Evolutionary conservation across 2,329 filamentous ascomycete genomes (phyloP), one percentile per base, ranked within the genome.

Genomic region (Alternaria alternata): DNA sequence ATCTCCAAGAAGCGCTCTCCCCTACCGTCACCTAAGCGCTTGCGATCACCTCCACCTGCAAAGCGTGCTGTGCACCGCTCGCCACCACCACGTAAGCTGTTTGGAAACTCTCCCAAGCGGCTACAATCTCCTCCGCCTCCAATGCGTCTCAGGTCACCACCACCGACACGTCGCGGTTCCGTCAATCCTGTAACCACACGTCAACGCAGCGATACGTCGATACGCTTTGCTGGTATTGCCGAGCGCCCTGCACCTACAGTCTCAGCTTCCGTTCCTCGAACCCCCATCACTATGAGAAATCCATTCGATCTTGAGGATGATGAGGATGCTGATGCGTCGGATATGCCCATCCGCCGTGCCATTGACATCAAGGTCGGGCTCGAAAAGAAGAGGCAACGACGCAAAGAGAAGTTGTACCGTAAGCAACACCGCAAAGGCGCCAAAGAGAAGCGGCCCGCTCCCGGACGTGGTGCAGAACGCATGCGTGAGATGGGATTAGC

Each of bases 321-420:
- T 38, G 57, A 56, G 36, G 76, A 79, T 48, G 77, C 72, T 12
- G 76, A 74, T 11, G 71, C 75, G n/a, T 75, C 75, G 6, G 78
- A 79, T 38, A 81, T 88, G 42, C 93, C 95, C 65, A 87, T 92
- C 9, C 91, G 95, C 64, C 93, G 93, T n/a, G 94, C 95, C 36
- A 96, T 99, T 68, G 95, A 98, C 79, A 99, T 97, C 79, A 96
- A 97, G 78, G 69, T 78, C 22, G 95, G 95, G 8, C 86, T 99
- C 1, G 95, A 99, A 82, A 90, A 92, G 80, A 98, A 97, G 82
- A 90, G 94, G 26, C 92, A 95, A 81, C 89, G 95, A 66, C 91
- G 95, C 69, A 93, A 91, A 81, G 94, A 98, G 80, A 97, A 97
- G 80, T 91, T 93, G 73, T 90, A 92, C 76, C 90, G 94, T 72